Base-by-base conservation (phyloP, 345 rosid genomes). In the Adansonia digitata region DNA sequence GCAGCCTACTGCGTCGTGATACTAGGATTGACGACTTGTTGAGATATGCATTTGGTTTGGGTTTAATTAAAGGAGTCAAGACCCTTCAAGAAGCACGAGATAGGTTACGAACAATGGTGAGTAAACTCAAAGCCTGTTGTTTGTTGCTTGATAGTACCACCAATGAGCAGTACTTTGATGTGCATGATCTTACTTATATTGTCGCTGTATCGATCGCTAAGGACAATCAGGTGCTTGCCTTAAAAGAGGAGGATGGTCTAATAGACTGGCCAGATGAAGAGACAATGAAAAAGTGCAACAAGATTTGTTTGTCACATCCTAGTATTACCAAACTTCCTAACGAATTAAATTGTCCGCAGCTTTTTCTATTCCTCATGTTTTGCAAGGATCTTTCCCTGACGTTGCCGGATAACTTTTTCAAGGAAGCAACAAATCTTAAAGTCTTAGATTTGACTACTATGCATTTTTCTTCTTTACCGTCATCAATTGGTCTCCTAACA, bases 101-200 rank as follows among this genome's bases (percentile, higher is more conserved):
- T 34, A 61, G 69, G 0, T 75, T 20, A 35, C 29, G 51, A 10
- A 22, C 27, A 2, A 34, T 70, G 65, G 15, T 81, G 5, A 22
- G 48, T 29, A 24, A 12, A 34, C 82, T 83, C 24, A 78, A 70
- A 53, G 46, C 62, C 9, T 46, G 55, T 45, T 76, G 77, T 67
- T 68, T 84, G 60, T 48, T 79, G 63, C 20, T 34, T 35, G 81
- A 72, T 10, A 18, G 66, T 49, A 10, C 17, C 24, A 20, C 1
- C 17, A 7, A 22, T 5, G 11, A 11, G 0, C 1, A 24, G 14
- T 0, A 0, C 1, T 20, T 77, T 15, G 63, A 46, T 22, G 80
- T 84, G 76, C 83, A 84, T 43, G 78, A 81, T 24, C 48, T 77
- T 11, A 66, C 82, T 17, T 69, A 8, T 37, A 13, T 31, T 11